Evolutionary conservation across 306 rosid species (phyloP).

Genomic region (Vachellia pachyceras): DNA sequence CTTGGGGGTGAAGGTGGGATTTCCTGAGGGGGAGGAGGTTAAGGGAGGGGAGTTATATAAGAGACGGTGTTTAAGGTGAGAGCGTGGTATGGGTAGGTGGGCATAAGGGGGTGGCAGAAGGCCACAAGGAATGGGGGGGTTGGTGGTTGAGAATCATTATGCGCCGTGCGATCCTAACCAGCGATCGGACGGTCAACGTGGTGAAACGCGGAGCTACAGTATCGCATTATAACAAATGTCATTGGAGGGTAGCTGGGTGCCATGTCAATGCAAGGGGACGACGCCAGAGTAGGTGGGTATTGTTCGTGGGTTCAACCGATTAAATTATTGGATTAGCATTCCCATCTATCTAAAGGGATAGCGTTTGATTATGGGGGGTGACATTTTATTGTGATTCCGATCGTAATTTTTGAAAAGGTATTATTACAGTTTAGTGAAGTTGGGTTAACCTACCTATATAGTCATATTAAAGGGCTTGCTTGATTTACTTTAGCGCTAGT

Average conservation of each 20-base stretch:
- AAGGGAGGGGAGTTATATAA: conserved; percentile 37
- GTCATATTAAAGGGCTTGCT: too few species aligned
- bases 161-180: conserved; percentile 29
- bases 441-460: too few species aligned
- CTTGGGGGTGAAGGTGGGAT: conserved; percentile 16
- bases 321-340: too few species aligned
- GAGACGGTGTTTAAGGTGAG: neutral
- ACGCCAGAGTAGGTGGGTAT: neutral
- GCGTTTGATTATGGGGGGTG: too few species aligned
- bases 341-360: too few species aligned
- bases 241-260: conserved; percentile 2
- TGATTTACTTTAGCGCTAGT: too few species aligned
- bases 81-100: conserved; percentile 47
- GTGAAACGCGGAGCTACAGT: conserved; percentile 35
- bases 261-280: neutral
- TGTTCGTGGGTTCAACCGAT: too few species aligned
- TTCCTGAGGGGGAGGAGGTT: conserved; percentile 34
- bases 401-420: too few species aligned
- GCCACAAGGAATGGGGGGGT: conserved; percentile 42
- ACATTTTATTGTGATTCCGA: too few species aligned
- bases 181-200: neutral
- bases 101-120: conserved; percentile 42
- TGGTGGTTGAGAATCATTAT: conserved; percentile 43
- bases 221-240: neutral
- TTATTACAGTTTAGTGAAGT: too few species aligned